Evolutionary conservation across 169 alveolate species (phyloP), one percentile per base, ranked within the genome.

Genomic region (Eimeria sp.): DNA sequence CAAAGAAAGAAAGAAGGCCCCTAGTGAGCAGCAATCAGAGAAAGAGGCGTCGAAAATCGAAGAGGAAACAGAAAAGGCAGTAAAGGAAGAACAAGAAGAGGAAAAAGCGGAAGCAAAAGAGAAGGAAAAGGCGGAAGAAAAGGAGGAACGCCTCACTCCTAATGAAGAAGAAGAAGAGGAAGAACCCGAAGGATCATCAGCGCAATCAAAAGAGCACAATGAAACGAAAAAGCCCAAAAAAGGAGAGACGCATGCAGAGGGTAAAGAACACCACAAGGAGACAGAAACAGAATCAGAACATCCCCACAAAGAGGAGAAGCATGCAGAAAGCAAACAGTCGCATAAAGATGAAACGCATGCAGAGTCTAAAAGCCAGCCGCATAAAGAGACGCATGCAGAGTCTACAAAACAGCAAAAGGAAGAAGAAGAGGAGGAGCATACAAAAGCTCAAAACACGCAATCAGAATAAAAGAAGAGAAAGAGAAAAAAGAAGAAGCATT

Each of bases 91-190:
- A 30, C 2, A 1, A 9, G 22, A 11, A 3, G 30, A 25, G 30
- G 47, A 14, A 14, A 13, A 30, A 5, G 57, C 57, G 43, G n/a
- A 67, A 25, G 27, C 14, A 20, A 6, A 10, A n/a, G 14, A 11
- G 10, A 14, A 54, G 61, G 16, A 11, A 72, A 47, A 72, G 4
- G 14, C 49, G 6, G 27, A 11, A 27, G 30, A 4, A 13, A 13
- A n/a, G 2, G 30, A 40, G 40, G 43, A 9, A 13, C 30, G 65
- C 9, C 40, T 45, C 61, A 40, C 87, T n/a, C 61, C 87, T 27
- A n/a, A 45, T 40, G 91, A 83, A 51, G 91, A 49, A 16, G 73
- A 83, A 83, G 73, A 83, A 30, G 58, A 83, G 1, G n/a, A 45
- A 49, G n/a, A 43, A 11, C 67, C 43, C n/a, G 67, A 47, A 63